Evolutionary conservation across 202 grass and related monocot genomes (phyloP), one percentile per base, ranked within the genome.

Genomic region (Thinopyrum obtusiflorum): DNA sequence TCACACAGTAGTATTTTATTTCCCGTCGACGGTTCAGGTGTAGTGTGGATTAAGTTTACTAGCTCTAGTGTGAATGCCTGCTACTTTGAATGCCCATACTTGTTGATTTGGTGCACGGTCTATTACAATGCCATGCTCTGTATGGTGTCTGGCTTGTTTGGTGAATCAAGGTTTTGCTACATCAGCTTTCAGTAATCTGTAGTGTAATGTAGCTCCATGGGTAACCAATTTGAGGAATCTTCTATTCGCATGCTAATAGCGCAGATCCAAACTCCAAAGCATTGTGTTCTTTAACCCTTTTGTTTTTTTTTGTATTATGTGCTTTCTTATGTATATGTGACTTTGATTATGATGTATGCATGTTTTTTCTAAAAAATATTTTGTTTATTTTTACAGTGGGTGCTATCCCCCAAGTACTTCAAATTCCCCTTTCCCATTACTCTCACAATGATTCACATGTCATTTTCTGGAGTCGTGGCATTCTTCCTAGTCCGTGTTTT

Each of bases 371-470:
- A 17, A 51, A 51, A 51, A 6, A 18, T 2, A 17, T 17, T 0
- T 17, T 27, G 28, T 31, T 55, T 68, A 42, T 78, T 90, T 64
- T 71, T 91, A 77, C 97, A 99, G 97, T 99, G 97, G 97, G 88
- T 99, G 12, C 85, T 99, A 73, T 99, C 97, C 86, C 93, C 93
- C 42, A 99, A 99, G 36, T 91, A 99, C 91, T 99, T 99, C 89
- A 99, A 97, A 70, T 99, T 99, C 61, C 97, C 97, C 1, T 99
- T 94, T 76, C 97, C 97, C 44, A 99, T 99, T 31, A 99, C 97
- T 53, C 93, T 99, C 66, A 99, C 97, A 62, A 99, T 99, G 97
- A 97, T 99, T 89, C 97, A 99, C 82, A 99, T 99, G 97, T 90
- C 91, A 64, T 97, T 99, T 90, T 99, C 97, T 60, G 97, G 92